These are phyloP conservation scores for Agaricus blazei DNA, from an alignment of 768 basidiomycete species.

Conservation along the genomic window DNA sequence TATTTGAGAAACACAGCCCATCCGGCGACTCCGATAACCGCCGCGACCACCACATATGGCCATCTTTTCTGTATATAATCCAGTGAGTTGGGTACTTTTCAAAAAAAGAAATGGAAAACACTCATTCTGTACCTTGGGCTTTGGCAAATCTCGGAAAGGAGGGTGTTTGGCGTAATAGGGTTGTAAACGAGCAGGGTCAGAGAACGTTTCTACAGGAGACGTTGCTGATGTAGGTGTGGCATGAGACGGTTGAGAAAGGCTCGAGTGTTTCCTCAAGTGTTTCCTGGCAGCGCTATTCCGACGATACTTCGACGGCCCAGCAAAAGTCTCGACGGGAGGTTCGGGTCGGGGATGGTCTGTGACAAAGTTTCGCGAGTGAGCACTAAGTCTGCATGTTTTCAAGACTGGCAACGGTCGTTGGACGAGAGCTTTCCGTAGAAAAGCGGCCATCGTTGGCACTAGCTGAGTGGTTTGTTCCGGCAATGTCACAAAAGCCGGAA, in stretches of 20 bases:
- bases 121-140: conserved; percentile 22
- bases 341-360: background rate
- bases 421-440: background rate
- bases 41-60: conserved; percentile 50
- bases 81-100: no score
- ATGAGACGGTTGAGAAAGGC: conserved; percentile 12
- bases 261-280: conserved; percentile 19
- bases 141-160: conserved; percentile 28
- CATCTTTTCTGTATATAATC: conserved; percentile 38
- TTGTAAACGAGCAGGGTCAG: conserved; percentile 6
- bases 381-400: background rate
- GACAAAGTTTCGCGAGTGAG: background rate
- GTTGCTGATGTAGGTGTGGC: conserved; percentile 15
- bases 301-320: conserved; percentile 4
- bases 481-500: conserved; percentile 4
- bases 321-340: conserved; percentile 4
- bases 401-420: background rate
- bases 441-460: conserved; percentile 3
- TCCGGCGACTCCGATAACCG: conserved; percentile 47
- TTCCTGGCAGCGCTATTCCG: conserved; percentile 5
- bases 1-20: conserved; percentile 69
- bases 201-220: conserved; percentile 18
- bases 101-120: background rate
- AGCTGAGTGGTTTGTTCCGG: background rate
- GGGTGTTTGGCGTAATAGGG: conserved; percentile 15